phyloP scores from a whole-genome alignment of 2,329 filamentous ascomycete species.

The Fusarium xylarioides region DNA sequence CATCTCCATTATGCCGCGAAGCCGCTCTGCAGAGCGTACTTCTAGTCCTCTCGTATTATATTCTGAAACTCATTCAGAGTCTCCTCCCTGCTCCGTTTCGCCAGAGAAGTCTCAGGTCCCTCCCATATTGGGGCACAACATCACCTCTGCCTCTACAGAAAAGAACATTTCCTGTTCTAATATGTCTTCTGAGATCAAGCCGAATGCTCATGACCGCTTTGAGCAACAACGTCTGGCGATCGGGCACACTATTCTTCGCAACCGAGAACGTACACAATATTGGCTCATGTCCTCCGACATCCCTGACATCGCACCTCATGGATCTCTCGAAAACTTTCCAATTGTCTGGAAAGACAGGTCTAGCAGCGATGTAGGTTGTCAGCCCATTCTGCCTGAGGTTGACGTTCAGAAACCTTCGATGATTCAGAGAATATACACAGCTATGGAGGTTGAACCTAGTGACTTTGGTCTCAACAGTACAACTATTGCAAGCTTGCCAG shows the following conservation, averaged over 20 bases:
- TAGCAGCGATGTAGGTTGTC: background rate
- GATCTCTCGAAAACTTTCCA: background rate
- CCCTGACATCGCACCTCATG: background rate
- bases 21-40: rapidly evolving
- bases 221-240: background rate
- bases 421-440: rapidly evolving
- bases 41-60: rapidly evolving
- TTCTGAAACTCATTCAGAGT: background rate
- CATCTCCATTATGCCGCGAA: background rate
- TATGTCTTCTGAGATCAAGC: too few species aligned
- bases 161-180: background rate
- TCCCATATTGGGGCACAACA: rapidly evolving
- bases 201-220: rapidly evolving
- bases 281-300: background rate
- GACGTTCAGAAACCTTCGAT: background rate
- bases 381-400: background rate
- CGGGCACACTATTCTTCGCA: background rate
- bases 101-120: rapidly evolving
- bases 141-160: background rate
- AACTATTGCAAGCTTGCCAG: background rate
- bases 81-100: too few species aligned
- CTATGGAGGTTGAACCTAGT: background rate
- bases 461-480: background rate
- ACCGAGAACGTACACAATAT: background rate
- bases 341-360: background rate